Conservation (phyloP, 352 stramenopile genomes). For the Phytophthora kernoviae region DNA sequence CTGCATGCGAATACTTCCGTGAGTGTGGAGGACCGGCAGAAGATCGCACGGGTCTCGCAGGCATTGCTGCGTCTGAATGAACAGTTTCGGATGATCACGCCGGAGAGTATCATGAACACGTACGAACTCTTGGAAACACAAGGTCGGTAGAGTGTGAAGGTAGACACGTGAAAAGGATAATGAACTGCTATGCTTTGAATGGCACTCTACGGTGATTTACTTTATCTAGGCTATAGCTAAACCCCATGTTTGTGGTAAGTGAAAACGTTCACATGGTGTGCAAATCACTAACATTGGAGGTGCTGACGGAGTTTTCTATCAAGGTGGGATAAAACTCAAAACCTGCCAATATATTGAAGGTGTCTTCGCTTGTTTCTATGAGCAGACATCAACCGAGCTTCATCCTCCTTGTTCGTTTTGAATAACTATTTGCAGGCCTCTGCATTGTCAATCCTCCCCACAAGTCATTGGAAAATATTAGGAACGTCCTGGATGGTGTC, state of each 20-base stretch:
- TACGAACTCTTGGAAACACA: conserved; percentile 65
- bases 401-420: too few relatives aligned
- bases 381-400: too few relatives aligned
- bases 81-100: conserved; percentile 91
- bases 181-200: background rate
- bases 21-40: conserved; percentile 77
- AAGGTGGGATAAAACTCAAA: too few relatives aligned
- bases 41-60: conserved; percentile 90
- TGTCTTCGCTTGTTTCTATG: too few relatives aligned
- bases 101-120: conserved; percentile 90
- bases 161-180: background rate
- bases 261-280: too few relatives aligned
- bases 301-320: too few relatives aligned
- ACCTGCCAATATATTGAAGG: too few relatives aligned
- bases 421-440: too few relatives aligned
- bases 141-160: conserved; percentile 11
- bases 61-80: conserved; percentile 88
- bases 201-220: background rate
- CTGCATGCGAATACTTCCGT: conserved; percentile 84
- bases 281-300: background rate
- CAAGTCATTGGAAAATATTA: too few relatives aligned
- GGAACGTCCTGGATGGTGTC: too few relatives aligned
- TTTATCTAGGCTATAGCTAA: background rate
- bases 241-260: too few relatives aligned
- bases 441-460: too few relatives aligned